Evolutionary conservation across 345 rosid genomes (phyloP).

Genomic region (Litchi chinensis): DNA sequence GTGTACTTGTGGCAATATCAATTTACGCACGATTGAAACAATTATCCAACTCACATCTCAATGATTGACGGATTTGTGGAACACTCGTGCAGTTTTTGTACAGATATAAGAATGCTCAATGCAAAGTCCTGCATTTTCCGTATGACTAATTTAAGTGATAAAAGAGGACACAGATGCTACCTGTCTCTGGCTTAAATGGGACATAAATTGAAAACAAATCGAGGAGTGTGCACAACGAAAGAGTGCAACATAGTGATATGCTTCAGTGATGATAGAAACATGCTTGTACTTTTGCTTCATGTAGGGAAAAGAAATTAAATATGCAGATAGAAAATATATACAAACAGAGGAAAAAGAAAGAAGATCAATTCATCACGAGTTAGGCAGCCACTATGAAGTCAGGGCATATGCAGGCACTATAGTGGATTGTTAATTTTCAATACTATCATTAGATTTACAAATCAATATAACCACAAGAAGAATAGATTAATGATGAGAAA

Average conservation of each 20-base stretch:
- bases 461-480: background rate
- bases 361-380: too few relatives aligned
- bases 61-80: background rate
- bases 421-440: background rate
- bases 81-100: background rate
- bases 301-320: too few relatives aligned
- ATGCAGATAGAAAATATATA: too few relatives aligned
- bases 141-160: background rate
- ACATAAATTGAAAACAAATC: background rate
- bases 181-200: background rate
- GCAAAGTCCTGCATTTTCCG: background rate
- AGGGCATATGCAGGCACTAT: too few relatives aligned
- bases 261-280: background rate
- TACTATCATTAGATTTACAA: background rate
- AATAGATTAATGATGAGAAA: too few relatives aligned
- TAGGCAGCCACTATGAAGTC: too few relatives aligned
- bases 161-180: background rate
- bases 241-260: background rate
- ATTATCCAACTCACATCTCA: background rate
- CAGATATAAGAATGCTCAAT: background rate
- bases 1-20: background rate
- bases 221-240: background rate
- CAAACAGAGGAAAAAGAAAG: too few relatives aligned
- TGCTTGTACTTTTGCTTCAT: too few relatives aligned
- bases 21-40: background rate